Conservation (phyloP, 306 rosid genomes). For the Carpinus fangiana region DNA sequence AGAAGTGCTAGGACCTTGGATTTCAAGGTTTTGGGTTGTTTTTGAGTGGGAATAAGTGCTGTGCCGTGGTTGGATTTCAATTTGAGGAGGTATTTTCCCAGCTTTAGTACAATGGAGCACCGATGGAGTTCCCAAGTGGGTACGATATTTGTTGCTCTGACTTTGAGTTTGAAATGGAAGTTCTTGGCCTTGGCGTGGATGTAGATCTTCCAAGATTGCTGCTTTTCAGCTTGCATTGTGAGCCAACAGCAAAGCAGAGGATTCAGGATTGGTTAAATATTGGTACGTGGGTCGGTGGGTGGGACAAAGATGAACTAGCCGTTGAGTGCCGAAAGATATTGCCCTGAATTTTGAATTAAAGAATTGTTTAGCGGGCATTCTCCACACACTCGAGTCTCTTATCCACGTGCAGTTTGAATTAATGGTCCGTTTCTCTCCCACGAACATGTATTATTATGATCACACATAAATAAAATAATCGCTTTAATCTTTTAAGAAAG, state of each 20-base stretch:
- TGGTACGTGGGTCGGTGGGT: too few species aligned
- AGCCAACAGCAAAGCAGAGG: not conserved
- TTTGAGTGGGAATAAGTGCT: not conserved
- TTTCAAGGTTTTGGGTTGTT: slow-evolving; percentile 13
- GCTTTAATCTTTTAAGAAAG: too few species aligned
- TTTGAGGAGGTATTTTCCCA: slow-evolving; percentile 34
- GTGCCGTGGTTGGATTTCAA: slow-evolving; percentile 35
- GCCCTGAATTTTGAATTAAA: not conserved
- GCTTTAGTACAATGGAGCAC: slow-evolving; percentile 46
- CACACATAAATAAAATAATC: too few species aligned
- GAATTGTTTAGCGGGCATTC: not conserved
- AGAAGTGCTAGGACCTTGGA: slow-evolving; percentile 32
- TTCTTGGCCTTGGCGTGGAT: slow-evolving; percentile 46
- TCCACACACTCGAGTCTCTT: too few species aligned
- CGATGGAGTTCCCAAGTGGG: slow-evolving; percentile 42
- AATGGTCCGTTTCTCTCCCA: too few species aligned
- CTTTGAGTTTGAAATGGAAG: slow-evolving; percentile 46
- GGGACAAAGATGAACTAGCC: slow-evolving; percentile 18
- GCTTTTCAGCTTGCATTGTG: slow-evolving; percentile 38
- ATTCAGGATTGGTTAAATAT: not conserved
- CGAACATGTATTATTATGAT: too few species aligned
- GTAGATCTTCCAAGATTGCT: slow-evolving; percentile 47
- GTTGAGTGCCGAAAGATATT: slow-evolving; percentile 6
- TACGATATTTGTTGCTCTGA: slow-evolving; percentile 23
- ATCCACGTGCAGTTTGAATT: too few species aligned